These are phyloP conservation scores for Uncinocarpus reesii DNA, from an alignment of 2,329 filamentous ascomycete genomes.

Conservation along the genomic window DNA sequence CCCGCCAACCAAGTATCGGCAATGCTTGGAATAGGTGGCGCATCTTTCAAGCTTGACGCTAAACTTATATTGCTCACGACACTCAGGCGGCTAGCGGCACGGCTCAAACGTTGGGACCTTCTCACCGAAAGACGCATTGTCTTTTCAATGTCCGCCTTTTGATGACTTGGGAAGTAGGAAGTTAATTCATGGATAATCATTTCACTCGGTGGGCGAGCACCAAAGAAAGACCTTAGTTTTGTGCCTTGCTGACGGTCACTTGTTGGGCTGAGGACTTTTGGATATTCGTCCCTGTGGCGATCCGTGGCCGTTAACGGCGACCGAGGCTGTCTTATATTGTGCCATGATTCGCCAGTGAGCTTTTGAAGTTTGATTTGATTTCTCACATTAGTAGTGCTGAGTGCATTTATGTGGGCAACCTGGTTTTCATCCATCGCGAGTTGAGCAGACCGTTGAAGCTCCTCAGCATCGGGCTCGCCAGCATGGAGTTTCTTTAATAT, in stretches of 20 bases:
- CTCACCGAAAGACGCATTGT: slow-evolving; percentile 88
- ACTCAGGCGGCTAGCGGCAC: slow-evolving; percentile 83
- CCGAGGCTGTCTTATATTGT: slow-evolving; percentile 73
- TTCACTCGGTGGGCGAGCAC: slow-evolving; percentile 86
- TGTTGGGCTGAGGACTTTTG: slow-evolving; percentile 22
- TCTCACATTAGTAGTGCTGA: slow-evolving; percentile 56
- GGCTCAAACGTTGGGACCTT: slow-evolving; percentile 80
- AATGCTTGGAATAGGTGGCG: slow-evolving; percentile 89
- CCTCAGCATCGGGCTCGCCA: slow-evolving; percentile 76
- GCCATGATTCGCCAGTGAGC: slow-evolving; percentile 76
- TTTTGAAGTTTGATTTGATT: slow-evolving; percentile 84
- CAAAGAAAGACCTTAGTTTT: slow-evolving; percentile 60
- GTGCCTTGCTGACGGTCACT: slow-evolving; percentile 30
- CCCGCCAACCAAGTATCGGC: slow-evolving; percentile 77
- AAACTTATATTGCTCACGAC: slow-evolving; percentile 90
- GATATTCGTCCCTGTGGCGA: slow-evolving; percentile 38
- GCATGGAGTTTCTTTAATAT: slow-evolving; percentile 89
- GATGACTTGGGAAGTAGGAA: slow-evolving; percentile 93
- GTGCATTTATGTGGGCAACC: slow-evolving; percentile 55
- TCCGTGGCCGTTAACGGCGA: slow-evolving; percentile 53
- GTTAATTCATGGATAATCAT: slow-evolving; percentile 93
- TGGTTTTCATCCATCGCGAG: slow-evolving; percentile 83
- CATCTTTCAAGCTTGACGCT: slow-evolving; percentile 83
- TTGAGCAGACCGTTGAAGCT: slow-evolving; percentile 74
- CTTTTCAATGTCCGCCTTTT: slow-evolving; percentile 86